Conservation (phyloP, 1,284 basidiomycete genomes). For the Coniferiporia sulphurascens region DNA sequence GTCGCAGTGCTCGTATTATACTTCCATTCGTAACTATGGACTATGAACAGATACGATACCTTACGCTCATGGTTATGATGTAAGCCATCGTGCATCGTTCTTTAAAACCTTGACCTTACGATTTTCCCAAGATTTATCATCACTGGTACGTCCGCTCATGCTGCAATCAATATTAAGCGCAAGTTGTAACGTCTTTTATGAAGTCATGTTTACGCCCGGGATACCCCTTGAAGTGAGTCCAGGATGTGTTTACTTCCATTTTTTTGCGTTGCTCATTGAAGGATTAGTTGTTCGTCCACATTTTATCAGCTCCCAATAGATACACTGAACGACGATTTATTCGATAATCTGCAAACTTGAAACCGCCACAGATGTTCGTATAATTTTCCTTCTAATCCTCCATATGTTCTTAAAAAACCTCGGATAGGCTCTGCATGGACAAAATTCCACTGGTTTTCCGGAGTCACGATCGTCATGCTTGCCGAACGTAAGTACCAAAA, state of each 20-base stretch:
- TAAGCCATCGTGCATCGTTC: no score
- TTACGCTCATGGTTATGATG: no score
- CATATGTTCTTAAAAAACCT: no score
- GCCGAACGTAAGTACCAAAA: neutral
- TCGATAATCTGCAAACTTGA: no score
- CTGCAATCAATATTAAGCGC: neutral
- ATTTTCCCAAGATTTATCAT: neutral
- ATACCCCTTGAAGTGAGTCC: neutral
- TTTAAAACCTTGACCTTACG: no score
- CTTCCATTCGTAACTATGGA: no score
- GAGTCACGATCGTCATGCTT: neutral
- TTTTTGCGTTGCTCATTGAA: neutral
- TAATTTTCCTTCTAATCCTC: no score
- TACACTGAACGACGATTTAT: no score
- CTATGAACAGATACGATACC: no score
- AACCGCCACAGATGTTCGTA: neutral
- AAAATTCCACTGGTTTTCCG: neutral
- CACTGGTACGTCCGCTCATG: neutral
- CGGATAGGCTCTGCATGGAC: neutral
- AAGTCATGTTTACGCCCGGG: neutral
- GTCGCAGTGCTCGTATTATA: no score
- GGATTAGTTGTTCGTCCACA: neutral
- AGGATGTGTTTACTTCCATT: neutral
- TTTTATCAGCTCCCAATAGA: neutral
- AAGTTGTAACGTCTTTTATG: neutral